These are phyloP conservation scores for Fusarium sacchari DNA, from an alignment of 2,329 filamentous ascomycete species.

Conservation along the genomic window DNA sequence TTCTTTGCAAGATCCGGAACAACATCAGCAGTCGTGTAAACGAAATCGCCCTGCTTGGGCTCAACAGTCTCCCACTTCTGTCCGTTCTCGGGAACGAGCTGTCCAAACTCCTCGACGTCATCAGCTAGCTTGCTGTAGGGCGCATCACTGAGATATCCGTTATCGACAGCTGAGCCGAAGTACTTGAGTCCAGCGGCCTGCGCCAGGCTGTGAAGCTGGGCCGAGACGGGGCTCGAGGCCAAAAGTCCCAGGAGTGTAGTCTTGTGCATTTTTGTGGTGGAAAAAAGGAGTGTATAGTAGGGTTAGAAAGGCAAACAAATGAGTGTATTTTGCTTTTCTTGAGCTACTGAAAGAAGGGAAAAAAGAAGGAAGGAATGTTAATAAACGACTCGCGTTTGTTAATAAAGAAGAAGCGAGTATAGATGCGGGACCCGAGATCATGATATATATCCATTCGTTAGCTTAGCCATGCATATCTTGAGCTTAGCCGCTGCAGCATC, in stretches of 20 bases:
- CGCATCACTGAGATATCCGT: conserved; percentile 62
- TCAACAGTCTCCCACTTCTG: conserved; percentile 73
- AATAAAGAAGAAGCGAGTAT: conserved; percentile 1
- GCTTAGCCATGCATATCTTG: neutral
- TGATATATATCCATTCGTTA: conserved; percentile 21
- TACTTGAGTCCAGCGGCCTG: conserved; percentile 66
- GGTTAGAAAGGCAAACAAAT: conserved; percentile 5
- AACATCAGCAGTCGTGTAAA: conserved; percentile 66
- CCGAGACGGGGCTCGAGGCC: conserved; percentile 42
- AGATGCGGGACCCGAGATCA: neutral
- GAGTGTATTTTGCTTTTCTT: conserved; percentile 10
- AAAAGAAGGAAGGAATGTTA: conserved; percentile 7
- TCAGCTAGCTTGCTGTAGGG: conserved; percentile 66
- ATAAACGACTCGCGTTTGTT: conserved; percentile 18
- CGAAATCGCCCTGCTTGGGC: conserved; percentile 65
- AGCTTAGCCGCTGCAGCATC: neutral
- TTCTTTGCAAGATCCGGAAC: conserved; percentile 58
- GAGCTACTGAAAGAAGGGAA: conserved; percentile 1
- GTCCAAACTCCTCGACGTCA: conserved; percentile 68
- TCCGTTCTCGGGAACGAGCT: conserved; percentile 71
- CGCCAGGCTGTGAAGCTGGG: conserved; percentile 62
- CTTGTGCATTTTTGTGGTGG: conserved; percentile 32
- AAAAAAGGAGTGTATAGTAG: conserved; percentile 1
- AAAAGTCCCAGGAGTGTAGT: conserved; percentile 38
- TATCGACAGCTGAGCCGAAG: conserved; percentile 73